Percentiles rank a stretch among this genome's conserved stretches.
Conservation (phyloP, 768 basidiomycete species). For the Naganishia onofrii region DNA sequence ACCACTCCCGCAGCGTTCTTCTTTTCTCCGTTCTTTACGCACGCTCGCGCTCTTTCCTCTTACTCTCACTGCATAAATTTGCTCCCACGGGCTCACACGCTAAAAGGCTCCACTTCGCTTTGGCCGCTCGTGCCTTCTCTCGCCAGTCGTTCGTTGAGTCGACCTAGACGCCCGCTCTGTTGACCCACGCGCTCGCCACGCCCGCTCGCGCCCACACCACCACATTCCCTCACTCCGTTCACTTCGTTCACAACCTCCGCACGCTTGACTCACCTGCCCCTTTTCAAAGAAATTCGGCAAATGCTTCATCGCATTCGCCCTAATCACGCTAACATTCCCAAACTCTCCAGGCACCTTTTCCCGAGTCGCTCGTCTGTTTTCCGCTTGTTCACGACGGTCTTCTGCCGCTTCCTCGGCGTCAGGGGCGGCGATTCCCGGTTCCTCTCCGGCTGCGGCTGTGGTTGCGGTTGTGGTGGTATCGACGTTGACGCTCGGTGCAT, state of each 20-base stretch:
- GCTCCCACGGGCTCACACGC: too few relatives aligned
- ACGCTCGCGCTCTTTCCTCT: too few relatives aligned
- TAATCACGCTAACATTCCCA: slow-evolving; percentile 80
- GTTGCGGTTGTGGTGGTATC: background rate
- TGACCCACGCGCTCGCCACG: background rate
- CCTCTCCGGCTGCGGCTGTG: background rate
- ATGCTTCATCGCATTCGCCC: slow-evolving; percentile 98
- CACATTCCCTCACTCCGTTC: too few relatives aligned
- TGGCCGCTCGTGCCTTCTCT: too few relatives aligned
- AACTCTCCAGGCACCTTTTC: slow-evolving; percentile 53
- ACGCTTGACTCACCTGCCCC: slow-evolving; percentile 61
- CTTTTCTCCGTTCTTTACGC: too few relatives aligned
- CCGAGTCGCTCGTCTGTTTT: slow-evolving; percentile 36
- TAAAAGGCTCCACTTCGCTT: too few relatives aligned
- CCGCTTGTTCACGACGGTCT: slow-evolving; percentile 26
- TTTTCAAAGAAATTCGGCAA: slow-evolving; percentile 92
- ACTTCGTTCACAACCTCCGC: too few relatives aligned
- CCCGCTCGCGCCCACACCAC: slow-evolving; percentile 9
- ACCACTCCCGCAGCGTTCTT: too few relatives aligned
- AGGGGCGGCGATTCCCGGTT: background rate
- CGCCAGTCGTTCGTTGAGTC: background rate
- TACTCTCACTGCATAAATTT: too few relatives aligned
- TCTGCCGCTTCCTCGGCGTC: slow-evolving; percentile 15
- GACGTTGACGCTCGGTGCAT: background rate
- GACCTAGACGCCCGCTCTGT: background rate